These are phyloP conservation scores for Candida maris DNA, from an alignment of 805 yeast species.

Conservation along the genomic window DNA sequence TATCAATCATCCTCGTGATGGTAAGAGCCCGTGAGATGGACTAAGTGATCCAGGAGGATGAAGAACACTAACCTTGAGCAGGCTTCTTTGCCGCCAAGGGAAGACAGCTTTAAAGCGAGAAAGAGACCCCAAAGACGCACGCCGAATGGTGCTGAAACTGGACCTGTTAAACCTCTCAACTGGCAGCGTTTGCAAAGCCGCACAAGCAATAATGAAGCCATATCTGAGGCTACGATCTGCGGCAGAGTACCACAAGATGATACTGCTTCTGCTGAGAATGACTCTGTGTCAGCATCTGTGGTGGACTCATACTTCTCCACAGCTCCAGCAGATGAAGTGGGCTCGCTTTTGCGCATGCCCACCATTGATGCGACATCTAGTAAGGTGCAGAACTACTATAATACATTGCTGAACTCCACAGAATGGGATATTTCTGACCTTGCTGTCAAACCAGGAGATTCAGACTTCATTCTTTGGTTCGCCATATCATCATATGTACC, in stretches of 20 bases:
- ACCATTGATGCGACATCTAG: constrained; percentile 4
- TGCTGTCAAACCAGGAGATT: constrained; percentile 32
- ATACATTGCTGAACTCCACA: constrained; percentile 24
- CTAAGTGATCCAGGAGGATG: too few species aligned
- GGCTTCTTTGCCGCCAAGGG: too few species aligned
- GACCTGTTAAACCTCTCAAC: too few species aligned
- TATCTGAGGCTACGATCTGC: background rate
- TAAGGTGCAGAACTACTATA: constrained; percentile 21
- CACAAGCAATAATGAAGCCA: background rate
- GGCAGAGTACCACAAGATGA: background rate
- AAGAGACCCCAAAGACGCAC: too few species aligned
- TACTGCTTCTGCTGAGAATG: constrained; percentile 3
- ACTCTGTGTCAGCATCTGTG: constrained; percentile 2
- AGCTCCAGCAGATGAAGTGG: constrained; percentile 1
- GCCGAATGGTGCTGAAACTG: too few species aligned
- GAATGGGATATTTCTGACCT: constrained; percentile 30
- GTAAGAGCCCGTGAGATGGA: too few species aligned
- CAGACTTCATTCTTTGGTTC: constrained; percentile 49
- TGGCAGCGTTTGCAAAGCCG: background rate
- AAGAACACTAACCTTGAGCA: too few species aligned
- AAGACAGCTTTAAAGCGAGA: too few species aligned
- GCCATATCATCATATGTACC: constrained; percentile 67
- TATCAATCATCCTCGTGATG: too few species aligned
- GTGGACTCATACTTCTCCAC: background rate
- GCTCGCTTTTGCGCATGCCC: background rate